Evolutionary conservation across 2,329 filamentous ascomycete species (phyloP).

Genomic region (Plectosphaerella cucumerina): DNA sequence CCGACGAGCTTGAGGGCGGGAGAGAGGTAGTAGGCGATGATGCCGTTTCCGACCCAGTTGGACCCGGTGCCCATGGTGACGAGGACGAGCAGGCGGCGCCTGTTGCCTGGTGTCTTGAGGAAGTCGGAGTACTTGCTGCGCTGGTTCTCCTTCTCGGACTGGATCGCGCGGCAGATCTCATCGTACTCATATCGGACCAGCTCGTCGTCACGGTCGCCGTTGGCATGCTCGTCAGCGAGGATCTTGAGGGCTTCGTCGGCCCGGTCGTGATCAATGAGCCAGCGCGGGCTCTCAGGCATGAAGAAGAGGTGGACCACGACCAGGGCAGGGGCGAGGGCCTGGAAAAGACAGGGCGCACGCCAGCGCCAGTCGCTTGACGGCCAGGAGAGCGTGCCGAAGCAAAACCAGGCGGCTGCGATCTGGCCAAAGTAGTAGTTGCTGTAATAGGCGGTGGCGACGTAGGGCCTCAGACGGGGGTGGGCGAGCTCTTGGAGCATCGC

Average conservation of each 20-base stretch:
- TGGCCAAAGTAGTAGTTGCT: background rate
- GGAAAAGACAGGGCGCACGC: background rate
- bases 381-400: slow-evolving; percentile 1
- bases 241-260: background rate
- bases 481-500: slow-evolving; percentile 5
- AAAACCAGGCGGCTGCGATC: background rate
- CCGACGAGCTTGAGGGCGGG: slow-evolving; percentile 6
- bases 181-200: slow-evolving; percentile 5
- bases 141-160: slow-evolving; percentile 3
- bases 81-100: slow-evolving; percentile 1
- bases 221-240: background rate
- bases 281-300: slow-evolving; percentile 5
- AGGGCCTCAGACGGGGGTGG: slow-evolving; percentile 6
- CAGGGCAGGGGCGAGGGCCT: background rate
- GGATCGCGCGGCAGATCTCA: slow-evolving; percentile 5
- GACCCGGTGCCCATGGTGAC: background rate
- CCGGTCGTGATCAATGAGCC: slow-evolving; percentile 4
- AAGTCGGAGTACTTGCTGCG: slow-evolving; percentile 1
- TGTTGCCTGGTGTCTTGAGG: slow-evolving; percentile 4
- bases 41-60: slow-evolving; percentile 5
- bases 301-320: background rate
- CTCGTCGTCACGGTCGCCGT: background rate
- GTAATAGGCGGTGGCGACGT: slow-evolving; percentile 1
- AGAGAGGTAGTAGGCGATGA: slow-evolving; percentile 4
- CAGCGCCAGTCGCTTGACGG: slow-evolving; percentile 1